Percentiles rank a stretch among this genome's conserved stretches.
phyloP scores from a whole-genome alignment of 805 yeast species.

The Yamadazyma kitorensis region DNA sequence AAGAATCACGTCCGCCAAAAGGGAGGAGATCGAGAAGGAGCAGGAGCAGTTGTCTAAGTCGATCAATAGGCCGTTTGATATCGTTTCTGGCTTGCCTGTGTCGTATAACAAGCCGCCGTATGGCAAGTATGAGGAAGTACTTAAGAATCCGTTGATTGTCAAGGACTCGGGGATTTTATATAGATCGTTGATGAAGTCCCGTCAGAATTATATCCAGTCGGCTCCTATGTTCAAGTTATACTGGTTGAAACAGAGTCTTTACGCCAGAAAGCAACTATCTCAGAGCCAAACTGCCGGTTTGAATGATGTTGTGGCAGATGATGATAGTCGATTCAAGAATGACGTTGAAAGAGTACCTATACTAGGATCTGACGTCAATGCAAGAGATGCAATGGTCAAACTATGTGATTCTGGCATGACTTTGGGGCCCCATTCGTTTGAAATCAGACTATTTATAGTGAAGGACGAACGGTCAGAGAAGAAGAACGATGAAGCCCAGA shows the following conservation, averaged over 20 bases:
- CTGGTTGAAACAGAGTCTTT: conserved; percentile 72
- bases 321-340: too few species aligned
- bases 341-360: conserved; percentile 31
- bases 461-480: conserved; percentile 63
- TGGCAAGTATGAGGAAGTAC: conserved; percentile 42
- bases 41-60: conserved; percentile 33
- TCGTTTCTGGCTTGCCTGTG: conserved; percentile 64
- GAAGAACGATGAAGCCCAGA: conserved; percentile 8
- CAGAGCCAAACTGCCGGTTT: too few species aligned
- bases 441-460: conserved; percentile 73
- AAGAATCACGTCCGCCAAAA: conserved; percentile 39
- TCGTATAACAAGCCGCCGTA: conserved; percentile 64
- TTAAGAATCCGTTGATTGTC: conserved; percentile 64
- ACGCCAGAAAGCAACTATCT: conserved; percentile 36
- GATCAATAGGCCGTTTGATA: conserved; percentile 61
- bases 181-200: conserved; percentile 67
- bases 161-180: conserved; percentile 73
- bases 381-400: conserved; percentile 86
- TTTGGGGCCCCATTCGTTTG: conserved; percentile 83
- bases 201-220: conserved; percentile 57
- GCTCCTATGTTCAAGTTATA: conserved; percentile 70
- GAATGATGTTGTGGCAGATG: background rate
- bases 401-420: conserved; percentile 70
- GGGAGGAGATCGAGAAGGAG: conserved; percentile 42
- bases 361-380: conserved; percentile 43